These are phyloP conservation scores for Mortierella sp. DNA, from an alignment of 371 early-diverging fungal genomes.

Conservation along the genomic window DNA sequence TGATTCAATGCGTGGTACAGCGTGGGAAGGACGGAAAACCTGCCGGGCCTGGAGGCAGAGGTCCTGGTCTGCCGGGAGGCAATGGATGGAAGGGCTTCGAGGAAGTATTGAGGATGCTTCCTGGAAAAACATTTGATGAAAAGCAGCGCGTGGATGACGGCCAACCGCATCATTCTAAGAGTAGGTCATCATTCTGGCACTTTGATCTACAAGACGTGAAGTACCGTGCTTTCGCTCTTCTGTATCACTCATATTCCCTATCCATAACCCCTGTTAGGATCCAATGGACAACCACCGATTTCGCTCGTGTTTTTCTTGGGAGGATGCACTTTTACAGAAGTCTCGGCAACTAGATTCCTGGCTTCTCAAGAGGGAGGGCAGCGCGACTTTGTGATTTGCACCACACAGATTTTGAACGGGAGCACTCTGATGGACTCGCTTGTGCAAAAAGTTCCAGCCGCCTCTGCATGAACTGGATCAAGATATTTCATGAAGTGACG, in stretches of 20 bases:
- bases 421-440: constrained; percentile 74
- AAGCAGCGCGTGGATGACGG: constrained; percentile 74
- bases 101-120: constrained; percentile 79
- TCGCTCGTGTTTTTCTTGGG: constrained; percentile 94
- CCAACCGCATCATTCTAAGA: constrained; percentile 58
- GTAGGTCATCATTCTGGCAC: constrained; percentile 46
- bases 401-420: constrained; percentile 90
- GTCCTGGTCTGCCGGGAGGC: constrained; percentile 38
- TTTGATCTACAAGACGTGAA: background rate
- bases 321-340: constrained; percentile 94
- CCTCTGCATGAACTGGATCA: constrained; percentile 4
- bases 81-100: constrained; percentile 90
- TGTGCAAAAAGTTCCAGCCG: constrained; percentile 56
- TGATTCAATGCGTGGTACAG: constrained; percentile 82
- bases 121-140: constrained; percentile 84
- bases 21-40: constrained; percentile 44
- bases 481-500: too few relatives aligned
- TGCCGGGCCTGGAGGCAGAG: constrained; percentile 31
- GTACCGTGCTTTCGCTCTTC: too few relatives aligned
- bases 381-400: constrained; percentile 86
- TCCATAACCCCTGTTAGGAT: constrained; percentile 21
- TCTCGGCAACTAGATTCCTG: constrained; percentile 87
- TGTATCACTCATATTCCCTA: background rate
- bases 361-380: constrained; percentile 81
- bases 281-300: constrained; percentile 67